Conservation (phyloP, 768 basidiomycete genomes). For the Mrakia blollopis region DNA sequence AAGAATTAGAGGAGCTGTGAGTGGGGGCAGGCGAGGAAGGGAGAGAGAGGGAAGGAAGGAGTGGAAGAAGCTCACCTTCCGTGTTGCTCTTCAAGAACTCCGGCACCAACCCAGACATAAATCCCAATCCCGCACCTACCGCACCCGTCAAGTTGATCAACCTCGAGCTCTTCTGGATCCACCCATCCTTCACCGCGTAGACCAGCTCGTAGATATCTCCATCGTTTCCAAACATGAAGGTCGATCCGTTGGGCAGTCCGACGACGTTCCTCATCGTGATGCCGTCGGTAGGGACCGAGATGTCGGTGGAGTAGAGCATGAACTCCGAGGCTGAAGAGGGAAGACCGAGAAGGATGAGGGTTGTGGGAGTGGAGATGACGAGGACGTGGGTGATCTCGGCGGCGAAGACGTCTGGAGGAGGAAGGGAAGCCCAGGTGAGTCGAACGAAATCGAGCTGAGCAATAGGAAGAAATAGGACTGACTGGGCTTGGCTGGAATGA, state of each 20-base stretch:
- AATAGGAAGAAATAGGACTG: not conserved
- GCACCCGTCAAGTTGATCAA: slow-evolving; percentile 82
- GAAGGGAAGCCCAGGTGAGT: not conserved
- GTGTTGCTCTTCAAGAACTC: slow-evolving; percentile 28
- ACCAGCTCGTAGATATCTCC: slow-evolving; percentile 86
- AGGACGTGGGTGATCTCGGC: slow-evolving; percentile 85
- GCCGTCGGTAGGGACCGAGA: slow-evolving; percentile 64
- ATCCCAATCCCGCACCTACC: slow-evolving; percentile 47
- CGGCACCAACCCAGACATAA: slow-evolving; percentile 17
- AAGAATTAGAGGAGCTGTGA: not conserved
- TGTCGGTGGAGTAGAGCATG: slow-evolving; percentile 83
- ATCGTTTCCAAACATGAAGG: slow-evolving; percentile 80
- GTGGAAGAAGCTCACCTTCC: slow-evolving; percentile 12
- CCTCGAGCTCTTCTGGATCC: slow-evolving; percentile 82
- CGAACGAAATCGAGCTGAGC: not conserved
- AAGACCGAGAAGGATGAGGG: slow-evolving; percentile 78
- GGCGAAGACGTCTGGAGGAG: slow-evolving; percentile 62
- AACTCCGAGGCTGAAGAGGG: slow-evolving; percentile 59
- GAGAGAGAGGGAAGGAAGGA: not conserved
- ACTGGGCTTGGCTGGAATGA: slow-evolving; percentile 76
- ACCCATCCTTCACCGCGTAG: slow-evolving; percentile 83
- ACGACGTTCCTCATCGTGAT: slow-evolving; percentile 79
- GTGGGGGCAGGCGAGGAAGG: too few species aligned
- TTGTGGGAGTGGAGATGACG: slow-evolving; percentile 74
- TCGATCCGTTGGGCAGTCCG: slow-evolving; percentile 73